Conservation (phyloP, 257 asterid genomes). For the Rehmannia glutinosa region DNA sequence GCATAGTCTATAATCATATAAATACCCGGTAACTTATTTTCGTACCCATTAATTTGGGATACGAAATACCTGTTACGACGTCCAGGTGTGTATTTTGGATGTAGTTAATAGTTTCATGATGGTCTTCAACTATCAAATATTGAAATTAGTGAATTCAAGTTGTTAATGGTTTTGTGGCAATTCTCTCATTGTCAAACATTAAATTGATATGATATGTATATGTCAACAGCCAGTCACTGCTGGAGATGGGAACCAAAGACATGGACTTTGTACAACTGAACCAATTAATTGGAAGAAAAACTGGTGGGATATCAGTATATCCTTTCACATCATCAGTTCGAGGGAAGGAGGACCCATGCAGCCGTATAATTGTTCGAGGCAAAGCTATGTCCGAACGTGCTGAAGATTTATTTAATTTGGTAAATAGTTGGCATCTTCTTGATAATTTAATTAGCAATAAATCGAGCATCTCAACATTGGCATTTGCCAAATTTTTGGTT, state of each 20-base stretch:
- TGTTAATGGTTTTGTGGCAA: conserved; percentile 3
- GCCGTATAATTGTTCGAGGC: conserved; percentile 80
- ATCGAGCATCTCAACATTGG: neutral
- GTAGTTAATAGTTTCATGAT: too few species aligned
- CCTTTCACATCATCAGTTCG: conserved; percentile 84
- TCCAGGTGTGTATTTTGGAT: neutral
- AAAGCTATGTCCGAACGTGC: conserved; percentile 87
- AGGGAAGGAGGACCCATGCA: conserved; percentile 75
- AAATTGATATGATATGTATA: conserved; percentile 19
- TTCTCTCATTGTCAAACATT: neutral
- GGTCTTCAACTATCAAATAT: neutral
- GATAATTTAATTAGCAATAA: conserved; percentile 6
- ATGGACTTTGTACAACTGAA: conserved; percentile 90
- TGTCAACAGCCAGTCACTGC: conserved; percentile 82
- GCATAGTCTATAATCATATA: too few species aligned
- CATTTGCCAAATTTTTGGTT: conserved; percentile 9
- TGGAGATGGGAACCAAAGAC: conserved; percentile 98
- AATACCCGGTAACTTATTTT: too few species aligned
- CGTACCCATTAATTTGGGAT: neutral
- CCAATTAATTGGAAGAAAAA: conserved; percentile 94
- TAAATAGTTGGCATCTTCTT: conserved; percentile 27
- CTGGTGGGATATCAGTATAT: conserved; percentile 94
- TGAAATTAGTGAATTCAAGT: neutral
- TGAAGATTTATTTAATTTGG: conserved; percentile 90
- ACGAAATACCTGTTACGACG: neutral